Base-by-base conservation (phyloP, 202 grass and related monocot genomes). In the Zoysia matrella region DNA sequence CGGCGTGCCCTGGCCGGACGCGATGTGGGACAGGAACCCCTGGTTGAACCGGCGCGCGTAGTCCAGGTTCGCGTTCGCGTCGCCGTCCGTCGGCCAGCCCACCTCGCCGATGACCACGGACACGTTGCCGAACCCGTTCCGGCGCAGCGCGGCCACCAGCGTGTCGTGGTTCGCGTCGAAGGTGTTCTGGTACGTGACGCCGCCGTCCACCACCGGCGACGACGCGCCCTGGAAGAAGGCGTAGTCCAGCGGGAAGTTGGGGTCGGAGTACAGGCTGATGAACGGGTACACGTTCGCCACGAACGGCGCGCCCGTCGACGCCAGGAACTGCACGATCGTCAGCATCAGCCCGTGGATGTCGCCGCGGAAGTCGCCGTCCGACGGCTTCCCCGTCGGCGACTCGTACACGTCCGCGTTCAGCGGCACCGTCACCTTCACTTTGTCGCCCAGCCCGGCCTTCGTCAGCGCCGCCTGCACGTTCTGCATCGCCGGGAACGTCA, bases 131-230 rank as follows among this genome's bases (percentile, higher is more conserved):
- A 84, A 99, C 12, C 96, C 96, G 69, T 94, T 99, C 71, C 84
- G 77, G 22, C 78, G 80, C 15, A 99, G 89, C 60, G 96, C 93
- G 5, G 89, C 69, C 44, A 92, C 88, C 8, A 99, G 91, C 8
- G 93, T 99, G 81, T 99, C 96, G 56, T 95, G 89, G 86, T 96
- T 99, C 11, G 96, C 96, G 78, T 96, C 96, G 41, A 99, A 94
- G 39, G 92, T 92, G 74, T 99, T 99, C 6, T 16, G 10, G 74
- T 99, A 99, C 2, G 85, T 93, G 63, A 99, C 69, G 14, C 77
- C 64, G 67, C 89, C 96, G 74, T 99, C 96, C 2, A 84, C 79
- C 4, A 99, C 83, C 1, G 96, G 85, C n/a, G 77, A 2, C 36
- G 91, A 15, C 0, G 87, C 47, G 47, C 96, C 93, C 44, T 96